Evolutionary conservation across 2,329 filamentous ascomycete species (phyloP), one percentile per base, ranked within the genome.

Genomic region (Cladobotryum protrusum): DNA sequence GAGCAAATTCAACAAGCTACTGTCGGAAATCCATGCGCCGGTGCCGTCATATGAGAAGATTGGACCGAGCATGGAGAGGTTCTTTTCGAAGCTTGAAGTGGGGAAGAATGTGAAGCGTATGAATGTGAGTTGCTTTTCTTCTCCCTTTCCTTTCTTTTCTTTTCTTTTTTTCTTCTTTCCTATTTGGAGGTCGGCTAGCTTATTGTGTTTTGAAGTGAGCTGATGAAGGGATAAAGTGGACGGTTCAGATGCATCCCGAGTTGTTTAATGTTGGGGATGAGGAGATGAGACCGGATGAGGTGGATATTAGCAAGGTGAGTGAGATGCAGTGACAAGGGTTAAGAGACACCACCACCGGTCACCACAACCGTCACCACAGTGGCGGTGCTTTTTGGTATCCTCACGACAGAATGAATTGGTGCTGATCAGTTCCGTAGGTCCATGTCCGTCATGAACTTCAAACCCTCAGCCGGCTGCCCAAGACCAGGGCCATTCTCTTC

Each of bases 11-110:
- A 76, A 75, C 2, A 69, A 71, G 54, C 56, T 70, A 9, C 60
- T 81, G 17, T 61, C 61, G 40, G 74, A 76, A 18, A 75, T 81
- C 11, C 78, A 82, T 49, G 61, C 52, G 14, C 75, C 75, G 0
- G 78, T 81, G 35, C 78, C 78, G 0, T 66, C 67, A 1, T 81
- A 79, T 48, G 72, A 77, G 14, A 79, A 74, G 63, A 79, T 81
- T 24, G 76, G 72, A 0, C 57, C 65, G 0, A 79, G 76, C 52
- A 79, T 81, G 76, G 77, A 81, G 60, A 67, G 70, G 5, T 79
- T 75, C 59, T 80, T 81, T 53, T 56, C 59, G 3, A 70, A 68
- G 43, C 46, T 80, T 0, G 66, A 74, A 48, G 72, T 72, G 1
- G 77, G 76, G 0, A 77, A 69, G 59, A 67, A 64, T 43, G 72